phyloP scores from a whole-genome alignment of 306 rosid genomes.

The Dryas octopetala region DNA sequence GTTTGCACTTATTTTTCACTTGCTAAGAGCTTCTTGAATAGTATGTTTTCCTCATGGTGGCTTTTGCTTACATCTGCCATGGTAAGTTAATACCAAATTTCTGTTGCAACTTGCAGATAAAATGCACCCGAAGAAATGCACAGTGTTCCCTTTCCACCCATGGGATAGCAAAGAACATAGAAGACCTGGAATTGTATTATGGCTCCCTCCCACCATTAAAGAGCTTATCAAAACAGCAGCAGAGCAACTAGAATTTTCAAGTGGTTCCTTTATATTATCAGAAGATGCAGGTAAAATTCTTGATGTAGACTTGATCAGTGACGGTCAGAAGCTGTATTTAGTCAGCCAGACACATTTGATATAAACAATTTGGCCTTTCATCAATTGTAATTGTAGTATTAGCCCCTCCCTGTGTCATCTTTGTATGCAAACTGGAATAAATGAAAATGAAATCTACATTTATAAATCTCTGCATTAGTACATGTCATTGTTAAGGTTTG shows the following conservation, averaged over 20 bases:
- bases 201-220: slow-evolving; percentile 70
- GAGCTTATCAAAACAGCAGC: slow-evolving; percentile 59
- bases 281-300: slow-evolving; percentile 89
- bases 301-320: slow-evolving; percentile 64
- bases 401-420: slow-evolving; percentile 2
- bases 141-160: slow-evolving; percentile 84
- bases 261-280: slow-evolving; percentile 52
- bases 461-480: too few relatives aligned
- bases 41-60: too few relatives aligned
- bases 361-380: slow-evolving; percentile 15
- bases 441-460: not conserved
- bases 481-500: too few relatives aligned
- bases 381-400: not conserved
- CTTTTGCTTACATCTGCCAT: not conserved
- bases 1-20: too few relatives aligned
- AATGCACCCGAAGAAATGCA: slow-evolving; percentile 66
- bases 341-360: slow-evolving; percentile 42
- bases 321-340: slow-evolving; percentile 73
- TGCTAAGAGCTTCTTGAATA: too few relatives aligned
- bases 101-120: slow-evolving; percentile 48
- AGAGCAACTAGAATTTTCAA: slow-evolving; percentile 45
- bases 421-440: not conserved
- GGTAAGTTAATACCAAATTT: slow-evolving; percentile 1
- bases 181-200: slow-evolving; percentile 68
- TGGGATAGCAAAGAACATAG: slow-evolving; percentile 69